These are phyloP conservation scores for Starmerella sirachaensis DNA, from an alignment of 805 yeast species.

Conservation along the genomic window DNA sequence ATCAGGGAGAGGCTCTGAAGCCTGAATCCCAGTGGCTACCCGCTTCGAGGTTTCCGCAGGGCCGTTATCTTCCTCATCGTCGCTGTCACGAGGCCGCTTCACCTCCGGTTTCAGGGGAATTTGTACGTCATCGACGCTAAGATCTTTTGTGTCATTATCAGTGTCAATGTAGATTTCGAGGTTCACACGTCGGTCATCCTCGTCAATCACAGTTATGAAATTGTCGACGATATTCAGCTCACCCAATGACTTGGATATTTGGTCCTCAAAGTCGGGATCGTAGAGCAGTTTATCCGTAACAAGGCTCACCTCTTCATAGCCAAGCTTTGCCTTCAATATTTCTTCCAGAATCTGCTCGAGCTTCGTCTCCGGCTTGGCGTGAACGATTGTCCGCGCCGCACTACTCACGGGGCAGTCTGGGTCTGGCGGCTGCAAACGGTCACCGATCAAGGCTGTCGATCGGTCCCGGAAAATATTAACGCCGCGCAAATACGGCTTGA, in stretches of 20 bases:
- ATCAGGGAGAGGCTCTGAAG: too few species aligned
- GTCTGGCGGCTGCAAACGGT: constrained; percentile 50
- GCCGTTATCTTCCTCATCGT: constrained; percentile 5
- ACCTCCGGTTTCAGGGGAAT: constrained; percentile 18
- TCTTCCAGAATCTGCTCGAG: constrained; percentile 42
- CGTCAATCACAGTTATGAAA: constrained; percentile 63
- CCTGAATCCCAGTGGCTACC: too few species aligned
- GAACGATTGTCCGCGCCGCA: constrained; percentile 26
- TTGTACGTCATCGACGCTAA: constrained; percentile 23
- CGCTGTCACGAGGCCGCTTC: constrained; percentile 18
- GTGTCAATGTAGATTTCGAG: constrained; percentile 27
- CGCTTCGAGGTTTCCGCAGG: not conserved
- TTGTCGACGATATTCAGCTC: constrained; percentile 55
- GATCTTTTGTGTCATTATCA: constrained; percentile 16
- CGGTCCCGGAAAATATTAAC: constrained; percentile 46
- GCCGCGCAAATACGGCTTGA: constrained; percentile 25
- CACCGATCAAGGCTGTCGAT: constrained; percentile 54
- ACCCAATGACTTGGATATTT: constrained; percentile 37
- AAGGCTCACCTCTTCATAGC: constrained; percentile 43
- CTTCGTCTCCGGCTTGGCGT: constrained; percentile 25
- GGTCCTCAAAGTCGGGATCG: constrained; percentile 83
- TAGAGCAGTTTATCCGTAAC: constrained; percentile 57
- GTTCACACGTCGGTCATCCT: constrained; percentile 59
- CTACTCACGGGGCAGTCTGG: constrained; percentile 50
- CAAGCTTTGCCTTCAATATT: constrained; percentile 37